Base-by-base conservation (phyloP, 1,284 basidiomycete genomes). In the Sparassis latifolia region DNA sequence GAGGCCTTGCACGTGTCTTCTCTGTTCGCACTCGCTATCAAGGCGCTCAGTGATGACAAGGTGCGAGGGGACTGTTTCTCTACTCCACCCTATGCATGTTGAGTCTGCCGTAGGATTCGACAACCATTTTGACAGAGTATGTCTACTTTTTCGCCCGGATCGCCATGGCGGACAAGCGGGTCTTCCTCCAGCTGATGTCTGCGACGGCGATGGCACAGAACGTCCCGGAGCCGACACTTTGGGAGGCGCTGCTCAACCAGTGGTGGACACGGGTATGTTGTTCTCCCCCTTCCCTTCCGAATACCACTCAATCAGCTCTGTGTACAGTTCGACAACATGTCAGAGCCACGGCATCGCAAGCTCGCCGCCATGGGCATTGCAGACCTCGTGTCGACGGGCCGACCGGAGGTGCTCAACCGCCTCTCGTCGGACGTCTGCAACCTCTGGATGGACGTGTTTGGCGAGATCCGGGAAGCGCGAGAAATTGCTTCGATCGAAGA, bases 361-460 rank as follows among this genome's bases (percentile, higher is more conserved):
- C 72, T 89, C 47, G 68, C 79, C 31, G 86, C 87, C 6, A 84
- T 90, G 74, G 86, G 84, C 2, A 79, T 87, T 44, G 85, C 86
- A 5, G 73, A 76, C 33, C 73, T 92, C 4, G 82, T 89, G 41
- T 78, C 88, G 1, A 84, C 86, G 0, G 83, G 79, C 35, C 75
- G 77, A 29, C 74, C 74, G 3, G 84, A 88, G 56, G 82, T 89
- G n/a, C 75, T 92, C 20, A 71, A 79, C 42, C 76, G 86, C 35
- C 69, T 92, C 28, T 75, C 79, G 10, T 77, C 75, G 4, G 89
- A 92, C 59, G 80, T 89, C 55, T 90, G 91, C 69, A 93, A 93
- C 63, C 72, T 95, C 41, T 95, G 92, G 89, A 72, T 92, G 44
- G 92, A 95, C 60, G 91, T 94, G 3, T 86, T 95, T 42, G 88